Conservation (phyloP, 2,329 filamentous ascomycete genomes). For the Alternaria ventricosa region DNA sequence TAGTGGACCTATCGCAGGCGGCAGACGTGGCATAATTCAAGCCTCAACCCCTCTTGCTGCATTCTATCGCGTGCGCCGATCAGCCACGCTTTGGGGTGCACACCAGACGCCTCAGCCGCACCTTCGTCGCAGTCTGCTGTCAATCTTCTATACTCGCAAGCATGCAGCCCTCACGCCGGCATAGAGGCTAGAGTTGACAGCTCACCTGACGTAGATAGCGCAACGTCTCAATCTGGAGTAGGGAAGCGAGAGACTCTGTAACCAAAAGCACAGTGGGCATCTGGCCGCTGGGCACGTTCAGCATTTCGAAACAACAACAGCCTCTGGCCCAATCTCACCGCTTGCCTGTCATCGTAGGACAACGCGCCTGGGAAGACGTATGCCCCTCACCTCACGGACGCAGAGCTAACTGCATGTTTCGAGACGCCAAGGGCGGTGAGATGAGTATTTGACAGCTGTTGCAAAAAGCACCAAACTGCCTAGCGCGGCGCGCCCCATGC, state of each 20-base stretch:
- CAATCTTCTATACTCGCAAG: neutral
- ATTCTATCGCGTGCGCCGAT: conserved; percentile 19
- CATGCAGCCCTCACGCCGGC: neutral
- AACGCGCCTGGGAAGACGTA: conserved; percentile 1
- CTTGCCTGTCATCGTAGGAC: neutral
- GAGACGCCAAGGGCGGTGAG: conserved; percentile 3
- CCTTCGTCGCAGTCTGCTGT: neutral
- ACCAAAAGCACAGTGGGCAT: neutral
- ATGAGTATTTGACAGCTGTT: conserved; percentile 13
- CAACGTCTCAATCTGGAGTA: neutral
- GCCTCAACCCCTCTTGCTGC: conserved; percentile 8
- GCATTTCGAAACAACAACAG: neutral
- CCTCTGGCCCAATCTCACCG: conserved; percentile 7
- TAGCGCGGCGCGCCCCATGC: conserved; percentile 21
- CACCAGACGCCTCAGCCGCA: conserved; percentile 15
- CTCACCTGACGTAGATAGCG: neutral
- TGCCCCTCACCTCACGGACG: neutral
- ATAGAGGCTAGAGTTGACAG: neutral
- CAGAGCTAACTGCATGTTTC: conserved; percentile 4
- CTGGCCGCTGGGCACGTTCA: neutral
- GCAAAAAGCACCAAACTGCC: conserved; percentile 12
- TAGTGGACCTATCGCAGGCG: conserved; percentile 13
- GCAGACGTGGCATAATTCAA: conserved; percentile 1
- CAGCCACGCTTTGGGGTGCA: conserved; percentile 5
- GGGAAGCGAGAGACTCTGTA: neutral